A percentile compares a stretch with the other conserved stretches of the same genome.
These are phyloP conservation scores for Flaveria robusta DNA, from an alignment of 129 eudicot genomes.

Conservation along the genomic window DNA sequence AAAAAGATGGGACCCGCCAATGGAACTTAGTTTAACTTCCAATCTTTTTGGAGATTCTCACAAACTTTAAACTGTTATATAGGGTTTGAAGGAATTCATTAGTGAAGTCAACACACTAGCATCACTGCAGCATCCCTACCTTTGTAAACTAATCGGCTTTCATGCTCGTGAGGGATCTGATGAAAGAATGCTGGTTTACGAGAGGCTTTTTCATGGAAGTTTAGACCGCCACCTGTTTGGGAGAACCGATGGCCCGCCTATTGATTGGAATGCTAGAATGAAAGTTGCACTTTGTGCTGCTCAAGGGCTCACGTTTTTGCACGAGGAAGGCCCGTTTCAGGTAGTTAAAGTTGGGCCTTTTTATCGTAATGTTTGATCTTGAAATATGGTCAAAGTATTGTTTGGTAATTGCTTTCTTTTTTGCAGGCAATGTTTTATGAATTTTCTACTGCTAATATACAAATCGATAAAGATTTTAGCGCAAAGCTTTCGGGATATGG, in stretches of 20 bases:
- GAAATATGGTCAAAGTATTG: neutral
- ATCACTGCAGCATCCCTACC: slow-evolving; percentile 71
- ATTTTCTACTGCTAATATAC: slow-evolving; percentile 88
- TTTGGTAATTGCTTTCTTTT: slow-evolving; percentile 11
- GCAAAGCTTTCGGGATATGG: slow-evolving; percentile 98
- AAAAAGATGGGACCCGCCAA: neutral
- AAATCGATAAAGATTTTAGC: slow-evolving; percentile 93
- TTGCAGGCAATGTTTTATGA: slow-evolving; percentile 97
- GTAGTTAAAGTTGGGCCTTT: slow-evolving; percentile 33
- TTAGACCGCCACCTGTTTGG: slow-evolving; percentile 87
- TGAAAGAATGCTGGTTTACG: slow-evolving; percentile 79
- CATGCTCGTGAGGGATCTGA: slow-evolving; percentile 93
- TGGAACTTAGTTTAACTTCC: neutral
- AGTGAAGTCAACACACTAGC: slow-evolving; percentile 80
- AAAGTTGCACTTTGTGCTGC: slow-evolving; percentile 97
- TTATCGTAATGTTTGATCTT: neutral
- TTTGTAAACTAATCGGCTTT: slow-evolving; percentile 80
- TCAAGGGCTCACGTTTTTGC: slow-evolving; percentile 92
- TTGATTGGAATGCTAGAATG: slow-evolving; percentile 94
- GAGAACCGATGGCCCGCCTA: slow-evolving; percentile 84
- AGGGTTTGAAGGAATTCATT: slow-evolving; percentile 84
- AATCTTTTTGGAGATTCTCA: slow-evolving; percentile 12
- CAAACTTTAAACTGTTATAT: neutral
- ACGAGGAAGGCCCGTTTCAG: slow-evolving; percentile 99
- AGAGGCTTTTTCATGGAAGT: slow-evolving; percentile 87